Percentiles rank a stretch among this genome's conserved stretches.
phyloP scores from a whole-genome alignment of 2,329 filamentous ascomycete genomes.

The Alternaria infectoria region DNA sequence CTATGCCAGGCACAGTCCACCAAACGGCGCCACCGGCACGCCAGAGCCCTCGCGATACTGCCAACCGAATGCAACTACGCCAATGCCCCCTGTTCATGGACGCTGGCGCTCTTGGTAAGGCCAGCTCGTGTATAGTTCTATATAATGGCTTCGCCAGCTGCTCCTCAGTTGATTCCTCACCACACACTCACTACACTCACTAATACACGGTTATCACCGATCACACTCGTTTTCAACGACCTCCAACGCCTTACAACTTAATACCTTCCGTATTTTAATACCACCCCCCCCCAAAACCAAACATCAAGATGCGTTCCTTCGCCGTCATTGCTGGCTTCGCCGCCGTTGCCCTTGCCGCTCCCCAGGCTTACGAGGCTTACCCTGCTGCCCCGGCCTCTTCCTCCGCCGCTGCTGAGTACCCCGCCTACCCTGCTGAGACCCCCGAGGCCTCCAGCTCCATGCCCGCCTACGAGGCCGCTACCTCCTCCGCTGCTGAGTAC shows the following conservation, averaged over 20 bases:
- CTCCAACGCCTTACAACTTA: constrained; percentile 36
- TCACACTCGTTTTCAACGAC: constrained; percentile 50
- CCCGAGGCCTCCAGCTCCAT: constrained; percentile 1
- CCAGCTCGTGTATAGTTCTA: constrained; percentile 30
- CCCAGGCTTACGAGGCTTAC: constrained; percentile 24
- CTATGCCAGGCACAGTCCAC: constrained; percentile 32
- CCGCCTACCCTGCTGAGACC: constrained; percentile 2
- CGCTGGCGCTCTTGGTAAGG: constrained; percentile 32
- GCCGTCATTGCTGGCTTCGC: constrained; percentile 41
- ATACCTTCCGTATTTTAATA: constrained; percentile 45
- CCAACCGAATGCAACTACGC: constrained; percentile 35
- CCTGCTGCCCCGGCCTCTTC: constrained; percentile 1
- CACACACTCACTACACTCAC: constrained; percentile 46
- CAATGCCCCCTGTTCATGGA: constrained; percentile 32
- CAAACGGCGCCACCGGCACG: constrained; percentile 34
- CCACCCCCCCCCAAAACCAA: constrained; percentile 26
- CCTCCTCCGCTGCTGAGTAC: not conserved
- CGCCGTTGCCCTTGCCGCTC: constrained; percentile 31
- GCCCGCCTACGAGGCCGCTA: constrained; percentile 1
- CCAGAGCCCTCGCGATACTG: constrained; percentile 27
- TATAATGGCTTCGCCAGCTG: constrained; percentile 44
- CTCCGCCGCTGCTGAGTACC: constrained; percentile 8
- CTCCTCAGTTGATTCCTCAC: constrained; percentile 31
- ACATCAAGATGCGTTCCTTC: constrained; percentile 51
- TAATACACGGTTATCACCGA: constrained; percentile 49